A percentile compares a stretch with the other conserved stretches of the same genome.
Evolutionary conservation across 140 eudicot species (phyloP).

Genomic region (Bidens hawaiensis): DNA sequence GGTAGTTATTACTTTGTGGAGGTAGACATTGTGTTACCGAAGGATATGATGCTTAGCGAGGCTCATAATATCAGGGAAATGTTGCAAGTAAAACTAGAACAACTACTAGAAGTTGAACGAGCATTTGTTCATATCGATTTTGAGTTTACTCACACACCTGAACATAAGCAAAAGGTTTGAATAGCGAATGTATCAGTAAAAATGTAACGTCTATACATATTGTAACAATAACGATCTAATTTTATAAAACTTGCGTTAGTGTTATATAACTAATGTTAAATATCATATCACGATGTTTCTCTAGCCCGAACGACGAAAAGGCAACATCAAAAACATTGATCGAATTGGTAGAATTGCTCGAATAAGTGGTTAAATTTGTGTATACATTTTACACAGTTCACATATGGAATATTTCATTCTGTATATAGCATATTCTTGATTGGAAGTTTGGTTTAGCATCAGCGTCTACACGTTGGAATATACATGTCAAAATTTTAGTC

Average conservation of each 20-base stretch:
- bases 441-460: no score
- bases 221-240: background rate
- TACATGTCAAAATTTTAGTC: no score
- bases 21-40: constrained; percentile 83
- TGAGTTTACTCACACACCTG: constrained; percentile 74
- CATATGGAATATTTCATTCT: no score
- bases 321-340: no score
- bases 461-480: no score
- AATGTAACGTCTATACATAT: background rate
- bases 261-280: no score
- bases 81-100: constrained; percentile 84
- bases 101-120: constrained; percentile 63
- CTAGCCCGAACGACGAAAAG: no score
- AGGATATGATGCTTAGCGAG: constrained; percentile 57
- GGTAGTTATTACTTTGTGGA: constrained; percentile 86
- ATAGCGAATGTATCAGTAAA: background rate
- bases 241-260: no score
- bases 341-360: no score
- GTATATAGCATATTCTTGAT: no score
- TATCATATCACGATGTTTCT: background rate
- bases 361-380: no score
- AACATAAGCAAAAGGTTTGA: constrained; percentile 54
- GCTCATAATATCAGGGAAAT: constrained; percentile 88
- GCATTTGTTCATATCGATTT: constrained; percentile 92
- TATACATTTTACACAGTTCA: no score